Evolutionary conservation across 805 yeast species (phyloP).

Genomic region (Yamadazyma phyllophila): DNA sequence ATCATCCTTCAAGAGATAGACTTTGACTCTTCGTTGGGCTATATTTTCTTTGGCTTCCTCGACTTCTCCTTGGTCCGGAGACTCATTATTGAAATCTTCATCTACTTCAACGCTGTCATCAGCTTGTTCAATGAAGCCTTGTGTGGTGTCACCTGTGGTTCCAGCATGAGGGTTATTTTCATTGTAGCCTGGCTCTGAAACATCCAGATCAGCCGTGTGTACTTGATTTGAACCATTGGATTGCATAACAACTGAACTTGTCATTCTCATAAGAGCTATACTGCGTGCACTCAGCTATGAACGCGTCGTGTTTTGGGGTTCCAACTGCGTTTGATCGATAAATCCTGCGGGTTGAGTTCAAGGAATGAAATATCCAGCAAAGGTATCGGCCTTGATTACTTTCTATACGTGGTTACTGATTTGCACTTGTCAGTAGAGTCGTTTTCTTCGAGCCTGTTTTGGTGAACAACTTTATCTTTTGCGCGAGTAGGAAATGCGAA

Average conservation of each 20-base stretch:
- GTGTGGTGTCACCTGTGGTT: background rate
- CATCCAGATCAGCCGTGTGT: background rate
- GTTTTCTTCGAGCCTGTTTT: background rate
- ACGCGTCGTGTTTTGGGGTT: background rate
- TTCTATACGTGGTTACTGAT: too few relatives aligned
- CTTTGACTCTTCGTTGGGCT: slow-evolving; percentile 78
- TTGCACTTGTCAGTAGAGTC: background rate
- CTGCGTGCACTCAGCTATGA: background rate
- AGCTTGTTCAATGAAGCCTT: too few relatives aligned
- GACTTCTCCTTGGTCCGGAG: background rate
- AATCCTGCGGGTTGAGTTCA: background rate
- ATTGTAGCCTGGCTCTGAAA: background rate
- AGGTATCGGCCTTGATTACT: too few relatives aligned
- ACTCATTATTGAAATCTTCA: background rate
- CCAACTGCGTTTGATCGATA: background rate
- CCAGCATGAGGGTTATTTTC: background rate
- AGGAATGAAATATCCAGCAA: too few relatives aligned
- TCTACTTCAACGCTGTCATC: background rate
- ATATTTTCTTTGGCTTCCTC: background rate
- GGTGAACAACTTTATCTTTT: background rate
- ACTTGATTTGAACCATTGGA: background rate
- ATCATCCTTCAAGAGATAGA: slow-evolving; percentile 77
- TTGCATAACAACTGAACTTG: background rate
- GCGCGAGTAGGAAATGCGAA: slow-evolving; percentile 2
- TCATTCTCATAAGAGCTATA: background rate